These are phyloP conservation scores for Phaeodactylum tricornutum DNA, from an alignment of 108 stramenopile species.

Conservation along the genomic window DNA sequence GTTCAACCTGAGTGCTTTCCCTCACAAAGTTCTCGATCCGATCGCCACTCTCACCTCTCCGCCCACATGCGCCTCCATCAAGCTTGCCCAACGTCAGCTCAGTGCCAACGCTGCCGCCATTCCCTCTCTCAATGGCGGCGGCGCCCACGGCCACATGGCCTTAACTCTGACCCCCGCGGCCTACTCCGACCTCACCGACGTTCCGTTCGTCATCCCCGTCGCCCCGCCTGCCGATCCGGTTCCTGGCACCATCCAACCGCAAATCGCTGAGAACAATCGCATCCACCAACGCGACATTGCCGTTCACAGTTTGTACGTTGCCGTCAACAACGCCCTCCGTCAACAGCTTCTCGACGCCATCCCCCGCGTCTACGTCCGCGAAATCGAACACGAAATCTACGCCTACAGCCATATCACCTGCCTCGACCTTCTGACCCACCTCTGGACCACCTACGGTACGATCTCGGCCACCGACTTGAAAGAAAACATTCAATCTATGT, in stretches of 20 bases:
- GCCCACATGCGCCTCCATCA: too few relatives aligned
- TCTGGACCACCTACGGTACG: slow-evolving; percentile 13
- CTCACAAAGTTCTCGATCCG: too few relatives aligned
- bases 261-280: slow-evolving; percentile 4
- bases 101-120: slow-evolving; percentile 17
- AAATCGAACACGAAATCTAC: not conserved
- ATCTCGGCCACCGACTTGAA: slow-evolving; percentile 12
- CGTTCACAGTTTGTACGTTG: not conserved
- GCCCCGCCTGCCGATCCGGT: not conserved
- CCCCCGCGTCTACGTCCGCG: not conserved
- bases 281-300: not conserved
- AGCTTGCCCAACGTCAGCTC: too few relatives aligned
- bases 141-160: slow-evolving; percentile 11
- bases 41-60: too few relatives aligned
- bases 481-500: slow-evolving; percentile 1
- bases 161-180: slow-evolving; percentile 1
- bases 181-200: slow-evolving; percentile 1
- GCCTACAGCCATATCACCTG: slow-evolving; percentile 3
- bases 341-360: slow-evolving; percentile 8
- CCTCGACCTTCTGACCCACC: slow-evolving; percentile 5
- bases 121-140: slow-evolving; percentile 17
- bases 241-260: slow-evolving; percentile 5
- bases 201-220: not conserved
- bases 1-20: too few relatives aligned
- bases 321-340: slow-evolving; percentile 2